phyloP scores from a whole-genome alignment of 768 basidiomycete genomes.

The Xerocomellus chrysenteron region DNA sequence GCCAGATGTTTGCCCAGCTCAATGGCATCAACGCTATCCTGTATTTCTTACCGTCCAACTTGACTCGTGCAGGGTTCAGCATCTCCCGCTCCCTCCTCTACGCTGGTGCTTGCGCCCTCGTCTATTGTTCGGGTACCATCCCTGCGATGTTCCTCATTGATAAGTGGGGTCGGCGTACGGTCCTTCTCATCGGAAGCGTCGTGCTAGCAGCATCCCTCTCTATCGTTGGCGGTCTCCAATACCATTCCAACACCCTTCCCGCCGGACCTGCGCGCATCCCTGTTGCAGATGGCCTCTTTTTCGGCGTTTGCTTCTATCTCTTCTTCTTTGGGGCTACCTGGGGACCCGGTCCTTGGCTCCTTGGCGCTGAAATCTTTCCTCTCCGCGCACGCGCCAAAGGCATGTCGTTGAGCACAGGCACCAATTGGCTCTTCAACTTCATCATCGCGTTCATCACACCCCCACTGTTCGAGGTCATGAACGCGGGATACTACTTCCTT shows the following conservation, averaged over 20 bases:
- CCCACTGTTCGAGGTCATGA: slow-evolving; percentile 53
- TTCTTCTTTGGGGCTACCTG: slow-evolving; percentile 59
- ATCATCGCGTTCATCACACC: slow-evolving; percentile 52
- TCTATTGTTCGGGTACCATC: slow-evolving; percentile 50
- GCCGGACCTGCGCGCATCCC: slow-evolving; percentile 30
- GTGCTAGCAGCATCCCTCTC: slow-evolving; percentile 46
- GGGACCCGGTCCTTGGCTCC: slow-evolving; percentile 55
- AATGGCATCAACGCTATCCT: slow-evolving; percentile 59
- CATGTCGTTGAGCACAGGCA: slow-evolving; percentile 37
- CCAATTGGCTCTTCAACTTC: slow-evolving; percentile 37
- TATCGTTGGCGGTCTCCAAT: slow-evolving; percentile 54
- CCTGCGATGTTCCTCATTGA: slow-evolving; percentile 57
- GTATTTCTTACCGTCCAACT: slow-evolving; percentile 55
- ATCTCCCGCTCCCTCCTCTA: slow-evolving; percentile 44
- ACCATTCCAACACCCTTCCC: slow-evolving; percentile 39
- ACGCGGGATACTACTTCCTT: slow-evolving; percentile 52
- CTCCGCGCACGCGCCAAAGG: slow-evolving; percentile 39
- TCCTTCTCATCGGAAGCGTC: slow-evolving; percentile 48
- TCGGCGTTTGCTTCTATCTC: slow-evolving; percentile 54
- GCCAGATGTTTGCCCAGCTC: slow-evolving; percentile 56
- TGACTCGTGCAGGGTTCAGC: slow-evolving; percentile 50
- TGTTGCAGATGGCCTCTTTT: slow-evolving; percentile 39
- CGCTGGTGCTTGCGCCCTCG: slow-evolving; percentile 44
- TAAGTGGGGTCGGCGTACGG: slow-evolving; percentile 48
- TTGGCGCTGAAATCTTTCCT: slow-evolving; percentile 52